Conservation (phyloP, 140 eudicot genomes). For the Erigeron philadelphicus region DNA sequence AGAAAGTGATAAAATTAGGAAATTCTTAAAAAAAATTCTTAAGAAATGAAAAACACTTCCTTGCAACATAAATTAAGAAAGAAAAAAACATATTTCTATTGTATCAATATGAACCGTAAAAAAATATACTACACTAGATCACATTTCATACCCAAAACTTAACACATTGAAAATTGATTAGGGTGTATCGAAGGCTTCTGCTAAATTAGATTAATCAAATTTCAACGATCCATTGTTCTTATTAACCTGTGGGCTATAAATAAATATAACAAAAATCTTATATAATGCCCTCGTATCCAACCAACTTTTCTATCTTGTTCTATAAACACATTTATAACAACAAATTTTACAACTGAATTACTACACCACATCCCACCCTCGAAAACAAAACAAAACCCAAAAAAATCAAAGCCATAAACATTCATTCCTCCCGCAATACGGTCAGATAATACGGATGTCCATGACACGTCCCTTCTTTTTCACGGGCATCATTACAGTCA, state of each 20-base stretch:
- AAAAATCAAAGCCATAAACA: not conserved
- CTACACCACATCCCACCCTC: constrained; percentile 12
- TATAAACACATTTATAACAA: constrained; percentile 32
- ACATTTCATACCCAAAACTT: no score
- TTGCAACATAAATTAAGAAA: no score
- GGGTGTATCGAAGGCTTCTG: not conserved
- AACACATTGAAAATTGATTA: not conserved
- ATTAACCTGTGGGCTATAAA: constrained; percentile 9
- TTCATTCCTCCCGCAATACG: constrained; percentile 53
- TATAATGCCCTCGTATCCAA: constrained; percentile 4
- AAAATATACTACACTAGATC: no score
- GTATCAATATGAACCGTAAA: no score
- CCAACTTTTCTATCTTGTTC: constrained; percentile 25
- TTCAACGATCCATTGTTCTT: constrained; percentile 19
- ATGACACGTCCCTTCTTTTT: constrained; percentile 56
- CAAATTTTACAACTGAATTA: constrained; percentile 31
- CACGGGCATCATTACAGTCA: constrained; percentile 27
- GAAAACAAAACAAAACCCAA: constrained; percentile 4
- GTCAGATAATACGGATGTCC: constrained; percentile 68
- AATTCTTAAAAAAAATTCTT: no score
- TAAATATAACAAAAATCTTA: constrained; percentile 19
- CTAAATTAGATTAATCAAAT: not conserved
- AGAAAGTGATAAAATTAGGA: no score
- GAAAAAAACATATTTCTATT: no score
- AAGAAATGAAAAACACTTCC: no score